Base-by-base conservation (phyloP, 768 basidiomycete species). In the Suillus hirtellus region DNA sequence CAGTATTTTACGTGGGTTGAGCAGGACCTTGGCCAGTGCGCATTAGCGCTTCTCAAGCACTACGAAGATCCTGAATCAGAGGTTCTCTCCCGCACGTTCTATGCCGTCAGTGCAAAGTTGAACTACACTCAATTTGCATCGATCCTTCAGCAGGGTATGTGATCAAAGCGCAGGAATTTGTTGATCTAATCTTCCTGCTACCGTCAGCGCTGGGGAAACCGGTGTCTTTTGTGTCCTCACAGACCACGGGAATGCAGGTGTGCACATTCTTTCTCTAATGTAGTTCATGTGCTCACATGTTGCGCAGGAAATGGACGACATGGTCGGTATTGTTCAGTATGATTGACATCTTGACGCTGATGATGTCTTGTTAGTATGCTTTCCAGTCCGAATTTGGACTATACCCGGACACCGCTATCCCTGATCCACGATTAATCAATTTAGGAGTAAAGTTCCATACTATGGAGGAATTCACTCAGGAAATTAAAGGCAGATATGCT, bases 391-490 rank as follows among this genome's bases (percentile, higher is more conserved):
- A 73, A 55, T 62, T 72, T 27, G 71, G 70, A 37, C 47, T 72
- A 35, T 72, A 70, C 58, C 52, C 60, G 2, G 44, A 67, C 34
- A 31, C 65, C 1, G n/a, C 40, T 24, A 64, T 72, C 46, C 72
- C 73, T 0, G 74, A 75, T 60, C 68, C 67, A 43, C 72, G 68
- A 46, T 60, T 75, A 59, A 67, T 68, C 24, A 64, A 63, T 21
- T 64, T 75, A 12, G 73, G 69, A 17, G 73, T 71, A 44, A 71
- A 67, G 43, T 70, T 74, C 60, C 64, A 70, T 43, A 68, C 72
- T 0, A 67, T 67, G 52, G 59, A 66, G 31, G 38, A 7, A 34
- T 63, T 73, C 42, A 64, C 21, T 15, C 71, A 67, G 35, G 67
- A 49, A 38, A n/a, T 69, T 43, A 71, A 72, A 65, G 64, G 63